phyloP scores from a whole-genome alignment of 306 rosid species.

The Gillenia trifoliata region DNA sequence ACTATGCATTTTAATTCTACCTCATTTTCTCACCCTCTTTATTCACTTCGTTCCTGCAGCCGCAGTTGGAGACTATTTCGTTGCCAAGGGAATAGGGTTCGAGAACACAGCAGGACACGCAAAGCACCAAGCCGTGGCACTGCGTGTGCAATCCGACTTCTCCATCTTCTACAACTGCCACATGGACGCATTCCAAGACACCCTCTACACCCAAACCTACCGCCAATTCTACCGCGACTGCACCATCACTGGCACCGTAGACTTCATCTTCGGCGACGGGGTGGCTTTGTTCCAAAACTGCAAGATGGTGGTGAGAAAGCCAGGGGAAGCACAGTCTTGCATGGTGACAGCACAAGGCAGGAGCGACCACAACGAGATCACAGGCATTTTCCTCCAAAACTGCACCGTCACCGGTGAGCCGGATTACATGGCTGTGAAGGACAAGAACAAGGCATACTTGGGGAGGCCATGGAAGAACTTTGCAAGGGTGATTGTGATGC shows the following conservation, averaged over 20 bases:
- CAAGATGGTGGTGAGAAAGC: not conserved
- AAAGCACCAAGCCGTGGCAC: conserved; percentile 54
- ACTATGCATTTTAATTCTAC: not conserved
- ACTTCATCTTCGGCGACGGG: conserved; percentile 53
- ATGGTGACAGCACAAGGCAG: conserved; percentile 28
- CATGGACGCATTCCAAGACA: conserved; percentile 56
- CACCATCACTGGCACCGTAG: conserved; percentile 38
- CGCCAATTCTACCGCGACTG: conserved; percentile 62
- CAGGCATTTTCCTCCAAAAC: conserved; percentile 20
- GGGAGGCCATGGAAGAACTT: conserved; percentile 27
- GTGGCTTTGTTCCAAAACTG: conserved; percentile 36
- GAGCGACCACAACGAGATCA: conserved; percentile 9
- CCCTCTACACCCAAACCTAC: conserved; percentile 40
- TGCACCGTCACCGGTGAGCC: conserved; percentile 7
- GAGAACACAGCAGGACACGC: conserved; percentile 52
- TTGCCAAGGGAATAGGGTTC: not conserved
- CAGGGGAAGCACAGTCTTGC: not conserved
- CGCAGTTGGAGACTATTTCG: conserved; percentile 10
- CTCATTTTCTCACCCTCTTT: not conserved
- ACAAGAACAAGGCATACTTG: conserved; percentile 19
- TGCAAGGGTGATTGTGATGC: conserved; percentile 20
- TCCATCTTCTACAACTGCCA: conserved; percentile 47
- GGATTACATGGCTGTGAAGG: not conserved
- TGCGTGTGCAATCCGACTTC: conserved; percentile 43
- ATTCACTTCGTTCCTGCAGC: not conserved